Evolutionary conservation across 306 rosid genomes (phyloP).

Genomic region (Cicer arietinum): DNA sequence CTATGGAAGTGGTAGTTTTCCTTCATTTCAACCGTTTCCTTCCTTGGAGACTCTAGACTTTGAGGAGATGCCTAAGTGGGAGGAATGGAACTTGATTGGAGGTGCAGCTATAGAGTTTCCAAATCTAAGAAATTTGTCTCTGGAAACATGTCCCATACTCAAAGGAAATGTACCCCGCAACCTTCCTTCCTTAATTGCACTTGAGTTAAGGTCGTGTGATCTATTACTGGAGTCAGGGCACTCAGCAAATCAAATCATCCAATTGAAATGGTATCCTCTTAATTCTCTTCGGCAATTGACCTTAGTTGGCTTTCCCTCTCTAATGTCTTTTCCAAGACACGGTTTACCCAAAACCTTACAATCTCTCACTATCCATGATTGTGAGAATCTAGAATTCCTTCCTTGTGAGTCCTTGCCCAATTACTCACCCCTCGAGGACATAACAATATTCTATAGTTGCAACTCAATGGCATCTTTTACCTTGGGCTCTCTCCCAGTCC

Average conservation of each 20-base stretch:
- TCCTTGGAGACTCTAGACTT: background rate
- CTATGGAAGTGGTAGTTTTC: background rate
- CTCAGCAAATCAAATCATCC: background rate
- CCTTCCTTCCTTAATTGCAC: background rate
- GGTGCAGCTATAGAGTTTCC: background rate
- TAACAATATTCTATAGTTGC: background rate
- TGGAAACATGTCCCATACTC: background rate
- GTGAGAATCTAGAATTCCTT: conserved; percentile 6
- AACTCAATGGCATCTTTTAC: background rate
- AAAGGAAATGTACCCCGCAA: background rate
- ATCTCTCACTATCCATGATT: background rate
- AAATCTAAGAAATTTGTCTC: background rate
- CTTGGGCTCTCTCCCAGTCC: background rate
- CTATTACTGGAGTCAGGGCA: background rate
- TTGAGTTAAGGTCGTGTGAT: background rate
- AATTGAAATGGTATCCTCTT: background rate
- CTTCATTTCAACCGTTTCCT: conserved; percentile 27
- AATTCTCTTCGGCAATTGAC: background rate
- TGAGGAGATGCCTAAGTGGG: background rate
- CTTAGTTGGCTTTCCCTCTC: background rate
- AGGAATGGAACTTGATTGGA: conserved; percentile 26
- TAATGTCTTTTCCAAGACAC: background rate
- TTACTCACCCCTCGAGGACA: background rate
- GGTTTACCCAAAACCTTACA: conserved; percentile 27
- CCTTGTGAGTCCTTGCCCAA: background rate